phyloP scores from a whole-genome alignment of 371 early-diverging fungal species.

The Mortierella polycephala region DNA sequence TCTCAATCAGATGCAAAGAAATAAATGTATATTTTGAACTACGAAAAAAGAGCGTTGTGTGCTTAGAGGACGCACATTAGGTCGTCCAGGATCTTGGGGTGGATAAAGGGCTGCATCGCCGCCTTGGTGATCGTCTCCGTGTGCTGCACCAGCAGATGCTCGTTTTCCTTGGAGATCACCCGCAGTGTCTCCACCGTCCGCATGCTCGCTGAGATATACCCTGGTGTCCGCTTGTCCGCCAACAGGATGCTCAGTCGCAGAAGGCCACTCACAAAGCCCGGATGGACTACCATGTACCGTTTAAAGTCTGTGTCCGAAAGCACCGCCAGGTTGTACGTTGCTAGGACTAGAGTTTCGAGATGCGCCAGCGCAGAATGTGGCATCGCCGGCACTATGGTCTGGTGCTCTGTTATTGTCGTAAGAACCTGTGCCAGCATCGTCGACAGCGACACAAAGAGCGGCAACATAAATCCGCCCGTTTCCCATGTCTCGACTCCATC shows the following conservation, averaged over 20 bases:
- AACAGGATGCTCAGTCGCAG: conserved; percentile 62
- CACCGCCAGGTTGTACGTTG: conserved; percentile 63
- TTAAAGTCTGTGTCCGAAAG: conserved; percentile 55
- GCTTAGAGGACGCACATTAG: conserved; percentile 43
- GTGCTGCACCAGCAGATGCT: conserved; percentile 48
- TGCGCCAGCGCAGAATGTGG: conserved; percentile 58
- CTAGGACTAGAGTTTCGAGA: conserved; percentile 65
- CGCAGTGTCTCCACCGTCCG: conserved; percentile 50
- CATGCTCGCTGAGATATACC: conserved; percentile 40
- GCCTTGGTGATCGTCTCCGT: conserved; percentile 53
- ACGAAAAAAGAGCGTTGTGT: not conserved
- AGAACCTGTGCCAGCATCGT: conserved; percentile 60
- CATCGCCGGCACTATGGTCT: conserved; percentile 16
- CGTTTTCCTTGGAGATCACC: conserved; percentile 49
- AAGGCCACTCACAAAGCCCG: conserved; percentile 58
- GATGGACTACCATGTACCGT: conserved; percentile 55
- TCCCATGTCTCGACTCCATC: conserved; percentile 56
- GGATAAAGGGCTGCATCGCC: conserved; percentile 47
- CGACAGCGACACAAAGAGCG: conserved; percentile 59
- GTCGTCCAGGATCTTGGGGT: conserved; percentile 43
- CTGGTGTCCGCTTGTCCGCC: conserved; percentile 61
- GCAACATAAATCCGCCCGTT: conserved; percentile 49
- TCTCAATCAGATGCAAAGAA: not conserved
- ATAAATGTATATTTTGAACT: not conserved
- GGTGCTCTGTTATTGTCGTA: conserved; percentile 30